Base-by-base conservation (phyloP, 1,284 basidiomycete species). In the Ceratobasidium sp. region DNA sequence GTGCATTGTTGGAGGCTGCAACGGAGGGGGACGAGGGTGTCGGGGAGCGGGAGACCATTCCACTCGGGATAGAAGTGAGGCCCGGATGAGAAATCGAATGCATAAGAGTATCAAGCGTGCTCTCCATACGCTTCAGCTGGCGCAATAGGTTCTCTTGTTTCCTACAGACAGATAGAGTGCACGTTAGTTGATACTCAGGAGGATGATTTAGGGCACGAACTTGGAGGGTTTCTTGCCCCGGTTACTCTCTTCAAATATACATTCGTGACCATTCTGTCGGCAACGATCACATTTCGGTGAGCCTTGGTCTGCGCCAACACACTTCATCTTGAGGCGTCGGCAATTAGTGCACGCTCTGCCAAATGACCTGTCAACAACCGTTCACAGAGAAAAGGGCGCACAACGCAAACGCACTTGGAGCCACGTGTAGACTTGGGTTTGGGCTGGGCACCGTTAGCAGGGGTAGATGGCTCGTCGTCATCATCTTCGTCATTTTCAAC, bases 291-390 rank as follows among this genome's bases (percentile, higher is more conserved):
- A 72, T 80, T 96, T 96, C 84, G 96, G 95, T 0, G 94, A 94
- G 0, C 95, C 96, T 45, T 96, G 82, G 80, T 98, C 96, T 1
- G 95, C 94, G 47, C 93, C 96, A 22, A 98, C 95, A 79, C 97
- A 99, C 79, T 97, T 94, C 97, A 99, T 99, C 86, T 99, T 99
- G 77, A 99, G 90, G 62, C 96, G 92, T 44, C 97, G 91, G 82
- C 97, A 99, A 41, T 97, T 95, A 0, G 94, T 96, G 79, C 96
- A 98, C 0, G 96, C 96, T 67, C 95, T 95, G 78, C 36, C 76
- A 74, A 65, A 56, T 29, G 33, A 60, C 73, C 41, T 78, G 47
- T 56, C 17, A 64, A 74, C 57, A 50, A 66, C 66, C 19, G 36
- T 47, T 53, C 47, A 59, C 47, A 65, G 59, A 73, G 29, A 11